These are phyloP conservation scores for Aspergillus ruber DNA, from an alignment of 2,329 filamentous ascomycete genomes.

Conservation along the genomic window DNA sequence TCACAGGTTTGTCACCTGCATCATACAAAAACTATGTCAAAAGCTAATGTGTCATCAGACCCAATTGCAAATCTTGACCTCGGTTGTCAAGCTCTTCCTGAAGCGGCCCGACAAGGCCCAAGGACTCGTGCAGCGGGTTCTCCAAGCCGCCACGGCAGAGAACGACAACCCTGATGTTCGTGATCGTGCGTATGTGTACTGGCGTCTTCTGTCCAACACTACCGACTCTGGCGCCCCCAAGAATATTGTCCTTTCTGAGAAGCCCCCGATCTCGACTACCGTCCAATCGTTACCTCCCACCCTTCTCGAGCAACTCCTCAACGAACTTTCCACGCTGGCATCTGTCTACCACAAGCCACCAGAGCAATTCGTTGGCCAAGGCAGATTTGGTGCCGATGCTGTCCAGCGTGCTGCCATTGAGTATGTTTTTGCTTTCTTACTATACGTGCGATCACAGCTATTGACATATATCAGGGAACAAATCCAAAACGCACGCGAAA, in stretches of 20 bases:
- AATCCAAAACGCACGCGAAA: conserved; percentile 83
- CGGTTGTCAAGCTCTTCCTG: conserved; percentile 93
- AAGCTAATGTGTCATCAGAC: conserved; percentile 53
- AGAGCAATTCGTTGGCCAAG: conserved; percentile 95
- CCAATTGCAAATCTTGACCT: conserved; percentile 95
- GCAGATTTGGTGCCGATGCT: conserved; percentile 85
- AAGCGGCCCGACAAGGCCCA: conserved; percentile 94
- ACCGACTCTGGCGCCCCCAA: conserved; percentile 87
- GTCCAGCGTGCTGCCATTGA: conserved; percentile 94
- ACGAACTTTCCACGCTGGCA: conserved; percentile 86
- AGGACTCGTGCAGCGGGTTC: conserved; percentile 83
- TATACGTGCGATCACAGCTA: background rate
- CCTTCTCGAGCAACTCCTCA: conserved; percentile 82
- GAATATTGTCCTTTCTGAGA: conserved; percentile 87
- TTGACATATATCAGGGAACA: conserved; percentile 57
- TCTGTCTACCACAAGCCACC: conserved; percentile 98
- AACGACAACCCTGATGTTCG: conserved; percentile 97
- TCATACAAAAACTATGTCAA: background rate
- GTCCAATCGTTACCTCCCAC: conserved; percentile 80
- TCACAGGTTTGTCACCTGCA: conserved; percentile 61
- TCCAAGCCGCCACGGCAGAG: conserved; percentile 86
- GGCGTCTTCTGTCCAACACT: conserved; percentile 74
- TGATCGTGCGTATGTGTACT: conserved; percentile 96
- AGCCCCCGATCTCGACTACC: conserved; percentile 88
- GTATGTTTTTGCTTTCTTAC: conserved; percentile 31